Conservation (phyloP, 805 yeast genomes). For the Metschnikowia anglica region DNA sequence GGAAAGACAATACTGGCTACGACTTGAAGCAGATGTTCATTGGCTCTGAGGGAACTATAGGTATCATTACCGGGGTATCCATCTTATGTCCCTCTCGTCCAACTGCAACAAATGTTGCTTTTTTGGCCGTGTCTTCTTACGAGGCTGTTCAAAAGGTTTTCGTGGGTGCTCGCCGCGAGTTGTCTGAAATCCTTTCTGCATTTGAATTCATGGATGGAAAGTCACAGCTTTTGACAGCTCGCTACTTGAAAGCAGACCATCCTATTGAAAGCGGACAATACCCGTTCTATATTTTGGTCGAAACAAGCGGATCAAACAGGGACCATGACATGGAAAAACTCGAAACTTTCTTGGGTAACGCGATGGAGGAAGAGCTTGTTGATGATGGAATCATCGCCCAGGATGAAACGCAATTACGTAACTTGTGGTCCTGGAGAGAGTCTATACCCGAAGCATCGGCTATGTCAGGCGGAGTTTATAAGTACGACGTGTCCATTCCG, state of each 20-base stretch:
- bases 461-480: constrained; percentile 89
- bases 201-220: constrained; percentile 89
- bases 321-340: constrained; percentile 92
- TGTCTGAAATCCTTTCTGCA: constrained; percentile 85
- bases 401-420: constrained; percentile 81
- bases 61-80: constrained; percentile 86
- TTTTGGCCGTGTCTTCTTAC: constrained; percentile 76
- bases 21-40: constrained; percentile 90
- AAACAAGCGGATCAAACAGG: constrained; percentile 92
- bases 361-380: constrained; percentile 81
- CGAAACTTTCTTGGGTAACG: constrained; percentile 76
- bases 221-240: constrained; percentile 62
- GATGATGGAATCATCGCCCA: constrained; percentile 96
- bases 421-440: constrained; percentile 96
- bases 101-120: constrained; percentile 80
- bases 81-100: constrained; percentile 90
- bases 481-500: constrained; percentile 94
- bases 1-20: constrained; percentile 95
- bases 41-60: constrained; percentile 92
- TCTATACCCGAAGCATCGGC: constrained; percentile 86
- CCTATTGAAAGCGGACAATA: constrained; percentile 77
- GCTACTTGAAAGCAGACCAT: constrained; percentile 58
- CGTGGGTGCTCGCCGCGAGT: constrained; percentile 70
- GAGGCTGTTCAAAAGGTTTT: constrained; percentile 84
- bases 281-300: constrained; percentile 89